phyloP scores from a whole-genome alignment of 257 asterid species.

The Cynanchum wilfordii region DNA sequence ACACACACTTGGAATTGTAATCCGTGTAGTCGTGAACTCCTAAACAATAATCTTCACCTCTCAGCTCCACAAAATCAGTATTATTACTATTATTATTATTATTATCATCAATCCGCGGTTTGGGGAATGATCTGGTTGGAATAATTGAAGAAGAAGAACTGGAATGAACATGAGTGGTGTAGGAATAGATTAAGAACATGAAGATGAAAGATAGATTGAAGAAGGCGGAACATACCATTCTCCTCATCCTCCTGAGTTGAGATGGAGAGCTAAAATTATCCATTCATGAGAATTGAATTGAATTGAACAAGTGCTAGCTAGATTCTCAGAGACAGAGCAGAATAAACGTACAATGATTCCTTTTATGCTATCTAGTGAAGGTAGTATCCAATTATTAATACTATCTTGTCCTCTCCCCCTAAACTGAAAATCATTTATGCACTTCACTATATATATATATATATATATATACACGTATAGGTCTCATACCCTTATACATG shows the following conservation, averaged over 20 bases:
- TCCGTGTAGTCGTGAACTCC: constrained; percentile 26
- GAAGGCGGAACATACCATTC: constrained; percentile 26
- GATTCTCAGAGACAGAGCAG: too few species aligned
- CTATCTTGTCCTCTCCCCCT: too few species aligned
- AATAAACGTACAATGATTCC: too few species aligned
- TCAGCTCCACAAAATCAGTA: background rate
- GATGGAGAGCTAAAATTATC: constrained; percentile 20
- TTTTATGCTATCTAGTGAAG: too few species aligned
- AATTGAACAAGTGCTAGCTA: background rate
- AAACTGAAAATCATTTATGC: too few species aligned
- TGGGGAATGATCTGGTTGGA: background rate
- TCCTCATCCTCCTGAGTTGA: constrained; percentile 13
- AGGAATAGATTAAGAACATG: constrained; percentile 30
- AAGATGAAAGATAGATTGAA: constrained; percentile 41
- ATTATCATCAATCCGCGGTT: too few species aligned
- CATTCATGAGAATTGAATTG: constrained; percentile 21
- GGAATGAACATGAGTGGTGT: constrained; percentile 2
- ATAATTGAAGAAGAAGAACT: background rate
- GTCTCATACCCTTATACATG: too few species aligned
- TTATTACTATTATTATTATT: background rate
- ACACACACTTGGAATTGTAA: constrained; percentile 37
- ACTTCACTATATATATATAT: too few species aligned
- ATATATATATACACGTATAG: too few species aligned
- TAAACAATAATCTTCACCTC: constrained; percentile 30
- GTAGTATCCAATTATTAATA: too few species aligned